These are phyloP conservation scores for Euphorbia peplus DNA, from an alignment of 345 rosid species.

Conservation along the genomic window DNA sequence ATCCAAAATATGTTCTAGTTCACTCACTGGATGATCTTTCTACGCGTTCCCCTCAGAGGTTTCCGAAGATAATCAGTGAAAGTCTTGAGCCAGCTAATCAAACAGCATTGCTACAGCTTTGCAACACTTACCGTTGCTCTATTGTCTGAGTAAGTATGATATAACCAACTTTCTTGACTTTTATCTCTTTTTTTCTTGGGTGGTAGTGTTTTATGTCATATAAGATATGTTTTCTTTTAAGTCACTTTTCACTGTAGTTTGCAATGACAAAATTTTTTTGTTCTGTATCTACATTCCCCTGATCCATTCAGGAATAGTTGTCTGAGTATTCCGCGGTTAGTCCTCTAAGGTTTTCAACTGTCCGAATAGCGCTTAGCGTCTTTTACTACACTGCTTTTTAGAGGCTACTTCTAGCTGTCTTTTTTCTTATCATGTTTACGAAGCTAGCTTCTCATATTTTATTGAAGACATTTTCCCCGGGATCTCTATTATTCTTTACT, in stretches of 20 bases:
- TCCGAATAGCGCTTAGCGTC: too few species aligned
- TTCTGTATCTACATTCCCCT: too few species aligned
- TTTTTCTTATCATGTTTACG: too few species aligned
- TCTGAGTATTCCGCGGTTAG: too few species aligned
- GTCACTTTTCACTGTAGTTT: too few species aligned
- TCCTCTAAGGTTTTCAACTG: too few species aligned
- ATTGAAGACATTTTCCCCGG: neutral
- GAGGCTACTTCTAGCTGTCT: neutral
- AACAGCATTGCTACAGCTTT: conserved; percentile 64
- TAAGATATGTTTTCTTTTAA: neutral
- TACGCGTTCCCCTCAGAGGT: conserved; percentile 67
- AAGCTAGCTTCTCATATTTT: neutral
- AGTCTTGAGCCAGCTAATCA: conserved; percentile 73
- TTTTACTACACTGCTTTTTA: too few species aligned
- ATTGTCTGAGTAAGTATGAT: conserved; percentile 60
- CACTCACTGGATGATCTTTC: conserved; percentile 60
- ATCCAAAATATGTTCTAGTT: conserved; percentile 74
- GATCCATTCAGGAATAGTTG: too few species aligned
- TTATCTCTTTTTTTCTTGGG: neutral
- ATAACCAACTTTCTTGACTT: conserved; percentile 4
- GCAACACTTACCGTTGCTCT: conserved; percentile 49
- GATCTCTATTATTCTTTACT: neutral
- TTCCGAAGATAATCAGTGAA: conserved; percentile 61
- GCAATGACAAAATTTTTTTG: neutral
- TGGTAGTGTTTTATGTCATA: neutral